Percentiles rank a stretch among this genome's conserved stretches.
phyloP scores from a whole-genome alignment of 345 rosid species.

The Acer yangbiense region DNA sequence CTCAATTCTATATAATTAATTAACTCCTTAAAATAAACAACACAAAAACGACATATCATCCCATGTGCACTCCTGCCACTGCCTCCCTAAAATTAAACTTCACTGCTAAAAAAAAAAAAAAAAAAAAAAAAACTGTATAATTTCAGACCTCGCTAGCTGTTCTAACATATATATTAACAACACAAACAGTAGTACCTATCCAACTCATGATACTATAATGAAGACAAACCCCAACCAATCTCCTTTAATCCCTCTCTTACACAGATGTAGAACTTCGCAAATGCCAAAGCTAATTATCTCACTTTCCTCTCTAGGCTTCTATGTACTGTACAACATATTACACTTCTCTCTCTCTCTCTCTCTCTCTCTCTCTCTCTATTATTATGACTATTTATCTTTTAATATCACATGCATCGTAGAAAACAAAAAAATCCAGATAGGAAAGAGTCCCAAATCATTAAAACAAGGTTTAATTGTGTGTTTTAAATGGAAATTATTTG shows the following conservation, averaged over 20 bases:
- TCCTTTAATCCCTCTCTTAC: slow-evolving; percentile 27
- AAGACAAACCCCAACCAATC: slow-evolving; percentile 39
- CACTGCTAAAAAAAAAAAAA: slow-evolving; percentile 5
- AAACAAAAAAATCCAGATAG: slow-evolving; percentile 14
- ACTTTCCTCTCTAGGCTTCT: slow-evolving; percentile 28
- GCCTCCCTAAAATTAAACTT: slow-evolving; percentile 7
- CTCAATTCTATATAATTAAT: slow-evolving; percentile 24
- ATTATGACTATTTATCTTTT: slow-evolving; percentile 1
- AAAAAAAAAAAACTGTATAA: not conserved
- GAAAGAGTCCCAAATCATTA: not conserved
- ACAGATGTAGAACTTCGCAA: slow-evolving; percentile 29
- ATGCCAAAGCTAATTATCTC: slow-evolving; percentile 36
- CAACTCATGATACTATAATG: slow-evolving; percentile 33
- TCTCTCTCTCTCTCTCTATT: too few species aligned
- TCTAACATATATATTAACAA: not conserved
- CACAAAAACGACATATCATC: slow-evolving; percentile 42
- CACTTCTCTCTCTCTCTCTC: not conserved
- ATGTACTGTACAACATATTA: not conserved
- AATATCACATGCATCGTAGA: slow-evolving; percentile 20
- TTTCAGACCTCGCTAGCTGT: slow-evolving; percentile 28
- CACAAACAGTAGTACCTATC: slow-evolving; percentile 13
- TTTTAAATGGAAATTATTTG: slow-evolving; percentile 18
- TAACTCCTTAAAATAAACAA: slow-evolving; percentile 23
- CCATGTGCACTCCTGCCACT: slow-evolving; percentile 59
- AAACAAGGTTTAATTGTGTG: slow-evolving; percentile 17